phyloP scores from a whole-genome alignment of 768 basidiomycete species.

The Mycena galopus region DNA sequence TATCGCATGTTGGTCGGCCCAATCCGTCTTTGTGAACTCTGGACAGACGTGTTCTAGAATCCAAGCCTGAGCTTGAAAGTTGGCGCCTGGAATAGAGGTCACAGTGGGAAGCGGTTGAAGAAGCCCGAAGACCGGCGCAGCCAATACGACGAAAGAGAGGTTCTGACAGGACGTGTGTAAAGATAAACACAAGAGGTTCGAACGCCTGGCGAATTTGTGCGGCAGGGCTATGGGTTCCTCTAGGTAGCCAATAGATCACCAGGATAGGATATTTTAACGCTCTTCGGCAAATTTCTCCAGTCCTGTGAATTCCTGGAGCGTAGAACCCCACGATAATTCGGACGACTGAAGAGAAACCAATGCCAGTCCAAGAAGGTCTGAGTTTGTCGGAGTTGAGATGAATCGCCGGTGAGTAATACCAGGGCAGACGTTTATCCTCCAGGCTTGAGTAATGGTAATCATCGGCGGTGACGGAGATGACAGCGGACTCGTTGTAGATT shows the following conservation, averaged over 20 bases:
- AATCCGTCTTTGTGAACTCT: not conserved
- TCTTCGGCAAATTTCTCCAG: not conserved
- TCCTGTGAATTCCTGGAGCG: not conserved
- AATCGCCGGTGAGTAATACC: not conserved
- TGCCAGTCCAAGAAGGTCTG: not conserved
- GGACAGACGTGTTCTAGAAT: slow-evolving; percentile 22
- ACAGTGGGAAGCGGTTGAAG: not conserved
- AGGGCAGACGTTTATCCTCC: not conserved
- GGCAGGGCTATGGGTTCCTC: not conserved
- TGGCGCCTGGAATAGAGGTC: slow-evolving; percentile 4
- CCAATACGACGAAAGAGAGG: not conserved
- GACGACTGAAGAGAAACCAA: not conserved
- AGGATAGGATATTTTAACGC: not conserved
- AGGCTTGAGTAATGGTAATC: not conserved
- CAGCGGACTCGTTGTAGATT: not conserved
- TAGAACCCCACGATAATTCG: not conserved
- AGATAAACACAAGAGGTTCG: not conserved
- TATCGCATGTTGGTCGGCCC: slow-evolving; percentile 20
- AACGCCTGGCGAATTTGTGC: not conserved
- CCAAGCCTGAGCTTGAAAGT: slow-evolving; percentile 15
- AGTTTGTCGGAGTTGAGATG: not conserved
- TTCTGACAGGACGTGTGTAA: slow-evolving; percentile 23
- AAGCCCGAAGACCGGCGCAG: slow-evolving; percentile 14
- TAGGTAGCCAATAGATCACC: not conserved
- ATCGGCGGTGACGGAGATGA: not conserved